Evolutionary conservation across 768 basidiomycete species (phyloP), one percentile per base, ranked within the genome.

Genomic region (Suillus bovinus): DNA sequence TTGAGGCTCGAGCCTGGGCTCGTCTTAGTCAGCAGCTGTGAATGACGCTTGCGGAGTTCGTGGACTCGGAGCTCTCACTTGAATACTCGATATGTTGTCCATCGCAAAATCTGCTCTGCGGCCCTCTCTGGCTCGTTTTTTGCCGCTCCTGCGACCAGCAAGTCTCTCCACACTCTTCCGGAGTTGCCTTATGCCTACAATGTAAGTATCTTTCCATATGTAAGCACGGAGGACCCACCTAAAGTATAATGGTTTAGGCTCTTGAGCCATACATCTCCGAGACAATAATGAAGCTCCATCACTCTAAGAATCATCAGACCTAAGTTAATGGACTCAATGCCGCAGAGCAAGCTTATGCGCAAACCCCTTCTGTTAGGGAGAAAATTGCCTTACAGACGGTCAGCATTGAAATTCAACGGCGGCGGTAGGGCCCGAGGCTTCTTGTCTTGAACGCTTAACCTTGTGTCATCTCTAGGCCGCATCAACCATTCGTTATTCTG

Each of bases 401-500:
- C 90, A 16, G 95, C 96, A 10, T 80, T 99, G 72, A 98, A 94
- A 79, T 99, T 99, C 79, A 96, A 97, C 75, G 96, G 96, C n/a
- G 96, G 96, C 70, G 93, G 94, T 86, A 58, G 17, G 81, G 68
- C 4, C 14, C 11, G 10, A 7, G 29, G 34, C 47, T 33, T 36
- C 52, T 60, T 34, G 17, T 16, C 29, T 36, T 50, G 16, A 58
- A 16, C 17, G 17, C 20, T 41, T 33, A 38, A 8, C 13, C 31
- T n/a, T 10, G 9, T 49, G 29, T 24, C 22, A 31, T 29, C n/a
- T n/a, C 16, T 61, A 90, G 92, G 93, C 4, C 94, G 96, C 71
- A 93, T 96, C 74, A 97, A 97, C 77, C 95, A 96, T 77, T 86
- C 94, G 16, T 81, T 99, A 38, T 99, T 99, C 83, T 99, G 97